Evolutionary conservation across 345 rosid genomes (phyloP), one percentile per base, ranked within the genome.

Genomic region (Acer negundo): DNA sequence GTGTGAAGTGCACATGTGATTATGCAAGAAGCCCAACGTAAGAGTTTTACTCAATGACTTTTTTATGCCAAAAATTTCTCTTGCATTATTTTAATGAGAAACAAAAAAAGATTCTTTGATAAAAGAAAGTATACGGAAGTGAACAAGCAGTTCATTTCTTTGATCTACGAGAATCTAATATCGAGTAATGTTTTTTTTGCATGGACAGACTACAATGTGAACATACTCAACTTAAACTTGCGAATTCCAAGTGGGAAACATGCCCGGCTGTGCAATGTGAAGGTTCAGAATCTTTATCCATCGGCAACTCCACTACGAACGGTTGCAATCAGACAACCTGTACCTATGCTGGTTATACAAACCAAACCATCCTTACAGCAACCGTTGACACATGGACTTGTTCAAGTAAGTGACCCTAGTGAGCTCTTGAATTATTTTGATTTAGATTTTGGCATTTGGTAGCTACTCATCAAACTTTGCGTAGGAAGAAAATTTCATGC

Each of bases 191-290:
- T 77, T 62, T 65, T 62, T 65, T 11, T 35, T 65, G 44, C 55
- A 56, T 42, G 77, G 70, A 78, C 93, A 95, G 99, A 72, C 79
- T 95, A 73, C 86, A 83, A 47, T 94, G 98, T 46, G 82, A 90
- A 76, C 87, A 94, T 4, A 82, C 94, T 10, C 80, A 77, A 74
- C 66, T 75, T 24, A 71, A 20, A 23, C 78, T 59, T 82, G 16
- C 17, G 4, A 1, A 3, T 0, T 58, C 91, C 9, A 73, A 17
- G 1, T 70, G 86, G 93, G 17, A 47, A 4, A 70, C 82, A 0
- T 97, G 98, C 77, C 91, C 90, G 4, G 0, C 19, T 3, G 53
- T 86, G 91, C 84, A 3, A 66, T 94, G 99, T 77, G 77, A 42
- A 63, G 89, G 80, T 44, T 68, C 89, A 10, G 70, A 80, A 7